Base-by-base conservation (phyloP, 2,329 filamentous ascomycete species). In the Blastomyces parvus region DNA sequence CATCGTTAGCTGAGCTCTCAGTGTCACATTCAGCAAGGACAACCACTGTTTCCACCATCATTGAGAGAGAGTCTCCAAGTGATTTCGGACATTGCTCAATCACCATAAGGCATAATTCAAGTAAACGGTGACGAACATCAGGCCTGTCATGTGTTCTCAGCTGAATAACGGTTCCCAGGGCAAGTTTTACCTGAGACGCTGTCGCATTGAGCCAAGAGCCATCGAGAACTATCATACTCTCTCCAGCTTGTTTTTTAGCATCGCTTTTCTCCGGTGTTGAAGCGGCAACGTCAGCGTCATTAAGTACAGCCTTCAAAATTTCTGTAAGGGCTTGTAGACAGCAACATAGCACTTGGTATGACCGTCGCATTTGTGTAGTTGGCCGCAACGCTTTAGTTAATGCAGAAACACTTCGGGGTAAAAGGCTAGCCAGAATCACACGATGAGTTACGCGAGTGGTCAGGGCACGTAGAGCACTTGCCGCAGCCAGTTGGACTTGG, bases 341-440 rank as follows among this genome's bases (percentile, higher is more conserved):
- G 62, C 78, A 78, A 30, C 86, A 77, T 7, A 97, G 78, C 0
- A 95, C 83, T 50, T 82, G 84, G 67, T 82, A 86, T 58, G 82
- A 80, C 42, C 84, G 79, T 59, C 84, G 81, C 67, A 83, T 81
- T 50, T 83, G 80, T n/a, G 81, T 84, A 0, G 87, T 88, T 0
- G 86, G 85, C 4, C 88, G 87, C 60, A 96, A 77, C 0, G 91
- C 79, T 70, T 88, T 92, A 1, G 88, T 87, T 30, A 99, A 78
- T 0, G 86, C 85, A 2, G 94, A 97, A 0, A 96, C 84, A 0
- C 90, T 90, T 11, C 92, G 91, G 0, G 95, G 94, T 52, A 97
- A 81, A 70, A 99, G 94, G 65, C 85, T 92, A 11, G 91, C 90
- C 63, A 96, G 79, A 2, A 89, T 85, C n/a, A 88, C 83, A 57